A percentile compares a stretch with the other conserved stretches of the same genome.
Evolutionary conservation across 106 monocot species (phyloP).

Genomic region (Apostasia shenzhenica): DNA sequence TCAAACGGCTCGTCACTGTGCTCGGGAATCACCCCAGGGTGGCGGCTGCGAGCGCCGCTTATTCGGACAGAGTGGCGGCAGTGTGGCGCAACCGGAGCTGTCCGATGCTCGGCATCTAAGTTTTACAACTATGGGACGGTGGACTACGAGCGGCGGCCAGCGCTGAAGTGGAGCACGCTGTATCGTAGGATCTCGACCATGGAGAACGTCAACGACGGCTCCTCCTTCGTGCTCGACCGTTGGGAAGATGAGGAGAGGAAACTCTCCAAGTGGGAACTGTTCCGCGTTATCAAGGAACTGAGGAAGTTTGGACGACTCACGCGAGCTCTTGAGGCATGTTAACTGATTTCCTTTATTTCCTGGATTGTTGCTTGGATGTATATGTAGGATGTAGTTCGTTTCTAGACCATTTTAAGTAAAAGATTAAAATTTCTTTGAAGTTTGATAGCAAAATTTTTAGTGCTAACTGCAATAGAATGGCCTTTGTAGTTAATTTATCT

Average conservation of each 20-base stretch:
- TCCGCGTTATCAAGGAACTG: constrained; percentile 79
- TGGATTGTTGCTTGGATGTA: background rate
- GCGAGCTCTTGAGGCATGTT: constrained; percentile 57
- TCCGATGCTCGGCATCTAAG: constrained; percentile 51
- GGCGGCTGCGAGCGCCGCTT: background rate
- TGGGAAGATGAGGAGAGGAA: constrained; percentile 61
- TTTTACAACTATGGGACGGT: constrained; percentile 67
- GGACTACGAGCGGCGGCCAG: constrained; percentile 56
- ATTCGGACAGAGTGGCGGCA: background rate
- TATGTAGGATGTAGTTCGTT: background rate
- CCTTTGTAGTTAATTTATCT: background rate
- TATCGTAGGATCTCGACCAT: constrained; percentile 59
- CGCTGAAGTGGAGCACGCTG: constrained; percentile 66
- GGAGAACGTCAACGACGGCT: constrained; percentile 24
- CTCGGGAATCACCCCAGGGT: background rate
- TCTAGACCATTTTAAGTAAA: background rate
- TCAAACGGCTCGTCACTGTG: background rate
- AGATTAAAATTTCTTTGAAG: background rate
- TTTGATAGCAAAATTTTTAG: background rate
- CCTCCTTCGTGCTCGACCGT: constrained; percentile 28
- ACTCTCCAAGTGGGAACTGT: constrained; percentile 73
- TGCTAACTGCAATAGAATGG: background rate
- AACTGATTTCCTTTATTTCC: background rate
- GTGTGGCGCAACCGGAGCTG: background rate
- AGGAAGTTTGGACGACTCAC: constrained; percentile 59